Base-by-base conservation (phyloP, 768 basidiomycete genomes). In the Cystoderma amianthinum region DNA sequence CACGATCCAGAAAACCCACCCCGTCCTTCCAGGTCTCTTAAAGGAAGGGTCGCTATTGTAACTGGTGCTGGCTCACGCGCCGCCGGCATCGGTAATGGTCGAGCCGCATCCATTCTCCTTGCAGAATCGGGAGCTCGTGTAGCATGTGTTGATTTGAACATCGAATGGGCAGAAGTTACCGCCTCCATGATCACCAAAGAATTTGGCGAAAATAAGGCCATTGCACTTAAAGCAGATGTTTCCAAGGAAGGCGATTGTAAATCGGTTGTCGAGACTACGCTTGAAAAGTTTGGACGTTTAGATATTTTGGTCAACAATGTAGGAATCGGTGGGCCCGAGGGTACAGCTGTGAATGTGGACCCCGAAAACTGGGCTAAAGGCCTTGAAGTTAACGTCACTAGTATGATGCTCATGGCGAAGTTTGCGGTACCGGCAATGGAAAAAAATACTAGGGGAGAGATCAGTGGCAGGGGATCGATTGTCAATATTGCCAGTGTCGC, bases 241-340 rank as follows among this genome's bases (percentile, higher is more conserved):
- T 59, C 67, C 1, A 50, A 58, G 22, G 49, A 60, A 13, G 52
- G 44, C 1, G 57, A 63, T 18, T 70, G 68, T 46, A 56, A 64
- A 47, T 50, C 44, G n/a, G 55, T 52, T 2, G 65, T 70, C 3
- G 56, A 64, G n/a, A 46, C 41, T 18, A 56, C 66, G 1, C 44
- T 67, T 5, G 47, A 57, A 4, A 56, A 44, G 13, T 70, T 61
- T 37, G 65, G 64, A n/a, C 57, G 62, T 22, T 53, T 70, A 20
- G 65, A 70, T 50, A 67, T 70, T 25, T 53, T 71, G 32, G 56
- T 69, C 7, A 70, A 68, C 41, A 68, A 62, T 37, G 68, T 70
- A 10, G 67, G 68, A 5, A 56, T 70, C 10, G 58, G 55, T 12
- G 67, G 68, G 1, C 64, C 65, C 1, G 48, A 39, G 11, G 67